Evolutionary conservation across 2,329 filamentous ascomycete species (phyloP).

Genomic region (Colletotrichum graminicola): DNA sequence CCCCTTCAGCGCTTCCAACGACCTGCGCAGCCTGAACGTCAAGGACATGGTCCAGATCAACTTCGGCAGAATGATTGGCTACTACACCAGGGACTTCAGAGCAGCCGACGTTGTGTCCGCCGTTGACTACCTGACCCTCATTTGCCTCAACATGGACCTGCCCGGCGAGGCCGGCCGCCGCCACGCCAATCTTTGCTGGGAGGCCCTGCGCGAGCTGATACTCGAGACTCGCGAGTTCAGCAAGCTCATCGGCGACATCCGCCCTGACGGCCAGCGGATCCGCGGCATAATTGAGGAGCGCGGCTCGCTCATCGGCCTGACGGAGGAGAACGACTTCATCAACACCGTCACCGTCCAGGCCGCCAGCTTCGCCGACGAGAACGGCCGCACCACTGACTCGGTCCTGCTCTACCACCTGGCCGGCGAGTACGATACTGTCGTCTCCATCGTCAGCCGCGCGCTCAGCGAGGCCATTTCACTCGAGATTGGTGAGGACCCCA

Average conservation of each 20-base stretch:
- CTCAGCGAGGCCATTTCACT: slow-evolving; percentile 90
- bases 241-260: slow-evolving; percentile 91
- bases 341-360: slow-evolving; percentile 93
- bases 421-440: slow-evolving; percentile 95
- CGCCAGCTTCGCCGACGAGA: slow-evolving; percentile 92
- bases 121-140: slow-evolving; percentile 91
- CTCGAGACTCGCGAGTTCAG: slow-evolving; percentile 98
- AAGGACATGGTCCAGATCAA: slow-evolving; percentile 85
- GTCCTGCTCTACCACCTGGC: slow-evolving; percentile 95
- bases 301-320: slow-evolving; percentile 82
- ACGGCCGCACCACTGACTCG: slow-evolving; percentile 91
- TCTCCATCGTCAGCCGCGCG: slow-evolving; percentile 88
- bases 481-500: slow-evolving; percentile 84
- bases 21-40: slow-evolving; percentile 75
- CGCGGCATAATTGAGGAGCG: slow-evolving; percentile 90
- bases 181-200: slow-evolving; percentile 87
- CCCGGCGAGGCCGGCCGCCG: slow-evolving; percentile 79
- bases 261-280: slow-evolving; percentile 85
- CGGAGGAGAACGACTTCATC: slow-evolving; percentile 86
- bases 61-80: slow-evolving; percentile 92
- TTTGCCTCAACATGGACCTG: slow-evolving; percentile 91
- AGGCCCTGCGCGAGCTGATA: slow-evolving; percentile 92
- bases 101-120: slow-evolving; percentile 89
- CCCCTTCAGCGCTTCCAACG: slow-evolving; percentile 79
- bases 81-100: slow-evolving; percentile 96